Conservation (phyloP, 2,329 filamentous ascomycete genomes). For the Aspergillus sergii region DNA sequence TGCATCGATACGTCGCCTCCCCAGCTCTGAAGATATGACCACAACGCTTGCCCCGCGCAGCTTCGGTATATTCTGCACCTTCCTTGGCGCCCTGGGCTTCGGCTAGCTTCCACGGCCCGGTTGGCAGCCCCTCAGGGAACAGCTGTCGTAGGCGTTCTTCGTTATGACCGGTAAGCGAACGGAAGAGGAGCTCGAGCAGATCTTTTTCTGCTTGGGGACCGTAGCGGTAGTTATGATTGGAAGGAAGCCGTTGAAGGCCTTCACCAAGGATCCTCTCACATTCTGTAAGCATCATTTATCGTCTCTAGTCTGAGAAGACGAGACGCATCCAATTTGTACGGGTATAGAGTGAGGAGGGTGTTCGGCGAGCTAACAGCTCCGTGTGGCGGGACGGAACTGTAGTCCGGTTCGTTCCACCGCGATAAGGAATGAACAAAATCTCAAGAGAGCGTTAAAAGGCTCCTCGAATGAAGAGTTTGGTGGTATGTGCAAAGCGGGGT, state of each 20-base stretch:
- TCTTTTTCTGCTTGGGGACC: conserved; percentile 69
- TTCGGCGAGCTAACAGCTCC: conserved; percentile 7
- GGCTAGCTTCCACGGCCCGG: conserved; percentile 71
- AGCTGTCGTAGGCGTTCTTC: conserved; percentile 75
- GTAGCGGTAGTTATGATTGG: conserved; percentile 74
- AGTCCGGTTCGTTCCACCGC: conserved; percentile 4
- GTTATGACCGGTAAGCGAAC: conserved; percentile 76
- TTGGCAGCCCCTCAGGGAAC: conserved; percentile 75
- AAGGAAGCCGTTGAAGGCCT: conserved; percentile 77
- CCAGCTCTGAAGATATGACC: conserved; percentile 96
- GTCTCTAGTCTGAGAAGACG: conserved; percentile 18
- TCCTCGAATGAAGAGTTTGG: not conserved
- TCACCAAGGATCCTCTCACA: conserved; percentile 81
- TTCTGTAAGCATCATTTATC: conserved; percentile 50
- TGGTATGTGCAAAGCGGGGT: not conserved
- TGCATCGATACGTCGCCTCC: conserved; percentile 91
- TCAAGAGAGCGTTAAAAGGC: not conserved
- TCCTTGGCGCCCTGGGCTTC: conserved; percentile 90
- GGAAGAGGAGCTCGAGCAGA: conserved; percentile 80
- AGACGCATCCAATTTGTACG: conserved; percentile 30
- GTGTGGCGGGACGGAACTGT: conserved; percentile 14
- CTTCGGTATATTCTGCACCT: conserved; percentile 91
- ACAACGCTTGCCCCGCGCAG: conserved; percentile 88
- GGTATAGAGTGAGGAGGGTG: not conserved
- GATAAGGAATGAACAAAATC: conserved; percentile 2